Evolutionary conservation across 2,329 filamentous ascomycete genomes (phyloP).

Genomic region (Nigrograna mackinnonii): DNA sequence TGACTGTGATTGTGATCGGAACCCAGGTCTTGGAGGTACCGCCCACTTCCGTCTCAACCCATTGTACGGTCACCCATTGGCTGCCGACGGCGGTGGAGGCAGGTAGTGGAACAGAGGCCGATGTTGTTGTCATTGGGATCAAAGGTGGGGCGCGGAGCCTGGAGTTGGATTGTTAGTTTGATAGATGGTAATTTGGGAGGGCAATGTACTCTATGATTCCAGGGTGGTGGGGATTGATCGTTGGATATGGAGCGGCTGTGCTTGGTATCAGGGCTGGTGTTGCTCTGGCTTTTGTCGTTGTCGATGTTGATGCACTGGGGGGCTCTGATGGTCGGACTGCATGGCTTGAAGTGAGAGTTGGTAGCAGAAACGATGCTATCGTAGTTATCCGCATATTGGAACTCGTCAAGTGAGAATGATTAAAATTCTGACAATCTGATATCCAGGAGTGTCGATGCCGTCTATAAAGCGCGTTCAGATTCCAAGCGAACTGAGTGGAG

Average conservation of each 20-base stretch:
- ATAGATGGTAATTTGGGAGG: neutral
- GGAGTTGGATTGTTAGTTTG: neutral
- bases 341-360: too few species aligned
- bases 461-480: too few species aligned
- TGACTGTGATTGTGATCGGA: conserved; percentile 29
- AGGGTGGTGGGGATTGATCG: neutral
- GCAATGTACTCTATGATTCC: neutral
- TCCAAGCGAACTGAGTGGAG: too few species aligned
- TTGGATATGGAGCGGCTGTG: neutral
- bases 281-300: neutral
- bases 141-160: neutral
- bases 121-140: neutral
- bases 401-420: too few species aligned
- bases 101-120: neutral
- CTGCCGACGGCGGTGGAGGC: conserved; percentile 3
- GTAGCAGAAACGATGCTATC: too few species aligned
- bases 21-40: conserved; percentile 33
- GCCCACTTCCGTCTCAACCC: conserved; percentile 34
- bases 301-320: too few species aligned
- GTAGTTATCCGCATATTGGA: too few species aligned
- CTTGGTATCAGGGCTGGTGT: neutral
- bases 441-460: too few species aligned
- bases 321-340: too few species aligned
- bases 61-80: conserved; percentile 32
- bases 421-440: too few species aligned